Base-by-base conservation (phyloP, 2,329 filamentous ascomycete genomes). In the Aspergillus sp. region DNA sequence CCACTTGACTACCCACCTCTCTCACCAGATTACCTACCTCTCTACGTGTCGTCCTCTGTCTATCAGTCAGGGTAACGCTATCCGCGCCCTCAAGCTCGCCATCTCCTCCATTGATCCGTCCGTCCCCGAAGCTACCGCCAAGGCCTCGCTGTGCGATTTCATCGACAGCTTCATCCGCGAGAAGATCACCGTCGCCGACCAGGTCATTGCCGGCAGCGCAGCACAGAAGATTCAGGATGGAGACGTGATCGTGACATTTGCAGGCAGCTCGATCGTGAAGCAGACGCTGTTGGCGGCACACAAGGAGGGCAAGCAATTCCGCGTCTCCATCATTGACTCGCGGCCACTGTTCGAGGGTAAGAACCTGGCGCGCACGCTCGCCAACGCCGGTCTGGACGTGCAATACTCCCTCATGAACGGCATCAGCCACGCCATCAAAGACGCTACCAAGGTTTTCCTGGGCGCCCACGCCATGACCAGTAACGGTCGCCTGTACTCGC, bases 51-150 rank as follows among this genome's bases (percentile, higher is more conserved):
- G 95, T n/a, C 93, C 95, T 36, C 91, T 99, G 79, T 96, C 91
- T 67, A 95, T 97, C 77, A 92, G 91, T 63, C 97, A 98, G 89
- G 95, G 95, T 62, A 99, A 98, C 75, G 92, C 92, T 38, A 96
- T 99, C 73, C 87, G 95, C 57, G 94, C 92, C 84, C 84, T 99
- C 53, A 99, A 99, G 81, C 87, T 97, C 51, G 87, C 92, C 70
- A 94, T 99, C 72, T 90, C 91, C 70, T 92, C 92, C 68, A 89
- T 97, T 60, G 92, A 97, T 70, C 92, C 94, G 43, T 90, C 93
- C 68, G 86, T 89, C 1, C 87, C 91, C 30, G 94, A 99, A 73
- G 80, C 86, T 19, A 87, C 91, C 51, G 93, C 93, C 25, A 97
- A 97, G 79, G 84, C 88, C 59, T 82, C 87, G 25, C 85, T 99